Evolutionary conservation across 805 yeast species (phyloP).

Genomic region (Starmerella gropengiesseri): DNA sequence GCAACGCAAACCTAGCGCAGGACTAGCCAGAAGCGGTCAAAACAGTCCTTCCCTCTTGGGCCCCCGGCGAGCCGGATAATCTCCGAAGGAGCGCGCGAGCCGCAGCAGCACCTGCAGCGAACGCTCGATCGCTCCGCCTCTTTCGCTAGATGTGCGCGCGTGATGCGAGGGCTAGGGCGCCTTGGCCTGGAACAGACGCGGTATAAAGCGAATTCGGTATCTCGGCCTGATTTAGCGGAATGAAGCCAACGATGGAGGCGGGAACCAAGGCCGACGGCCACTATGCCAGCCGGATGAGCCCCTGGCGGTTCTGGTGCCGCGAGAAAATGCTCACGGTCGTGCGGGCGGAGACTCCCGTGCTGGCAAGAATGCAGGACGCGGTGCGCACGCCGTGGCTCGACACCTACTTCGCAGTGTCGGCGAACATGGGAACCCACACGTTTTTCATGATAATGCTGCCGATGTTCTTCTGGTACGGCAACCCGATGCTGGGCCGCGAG

Average conservation of each 20-base stretch:
- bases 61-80: too few species aligned
- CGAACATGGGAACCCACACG: slow-evolving; percentile 85
- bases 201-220: not conserved
- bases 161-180: too few species aligned
- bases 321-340: slow-evolving; percentile 44
- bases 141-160: not conserved
- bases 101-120: too few species aligned
- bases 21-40: too few species aligned
- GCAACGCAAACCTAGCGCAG: too few species aligned
- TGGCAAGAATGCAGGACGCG: slow-evolving; percentile 46
- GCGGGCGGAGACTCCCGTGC: slow-evolving; percentile 49
- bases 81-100: too few species aligned
- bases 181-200: not conserved
- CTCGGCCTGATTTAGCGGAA: too few species aligned
- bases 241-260: slow-evolving; percentile 50
- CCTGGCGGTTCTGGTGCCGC: slow-evolving; percentile 39
- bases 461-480: slow-evolving; percentile 72
- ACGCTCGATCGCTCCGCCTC: not conserved
- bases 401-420: slow-evolving; percentile 72
- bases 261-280: slow-evolving; percentile 61
- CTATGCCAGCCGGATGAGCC: slow-evolving; percentile 49
- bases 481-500: slow-evolving; percentile 46
- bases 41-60: too few species aligned
- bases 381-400: slow-evolving; percentile 46
- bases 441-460: slow-evolving; percentile 88